Evolutionary conservation across 257 asterid genomes (phyloP), one percentile per base, ranked within the genome.

Genomic region (Verbascum thapsus): DNA sequence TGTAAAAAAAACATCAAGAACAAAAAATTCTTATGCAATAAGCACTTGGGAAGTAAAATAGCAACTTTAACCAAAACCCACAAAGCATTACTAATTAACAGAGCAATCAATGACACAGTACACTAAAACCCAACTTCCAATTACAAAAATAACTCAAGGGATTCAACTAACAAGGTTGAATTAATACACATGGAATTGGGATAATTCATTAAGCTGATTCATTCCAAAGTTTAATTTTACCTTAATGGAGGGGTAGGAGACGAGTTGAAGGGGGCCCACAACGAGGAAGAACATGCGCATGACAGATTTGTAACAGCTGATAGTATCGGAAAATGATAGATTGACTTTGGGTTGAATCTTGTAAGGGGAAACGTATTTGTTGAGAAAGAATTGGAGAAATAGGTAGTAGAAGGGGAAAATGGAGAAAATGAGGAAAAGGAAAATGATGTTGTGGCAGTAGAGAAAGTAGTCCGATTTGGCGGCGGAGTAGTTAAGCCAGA

Each of bases 231-330:
- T n/a, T n/a, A 26, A 26, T 2, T 6, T 15, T 64, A 92, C 99
- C 85, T 92, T 57, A 55, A 92, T 23, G 23, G 90, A 74, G 19
- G 99, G 99, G 53, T 80, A 92, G 8, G 97, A 89, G 23, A 89
- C 88, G 58, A 89, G 94, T 9, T 92, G 97, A 7, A 89, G 95
- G 8, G 99, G 99, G 4, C 99, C 97, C 6, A 92, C 97, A 9
- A 89, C 79, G 19, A 92, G 77, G 69, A 87, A 65, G 78, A 92
- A 92, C 86, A 74, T 81, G 67, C 91, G 87, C 97, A 92, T 89
- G 45, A 92, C 99, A 5, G 94, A 77, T 72, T 82, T 84, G 78
- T 89, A 92, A 76, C 99, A 92, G 42, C 57, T 56, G 67, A 89
- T 59, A 8, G 76, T 48, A 10, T 92, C 97, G 8, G 88, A 71